Evolutionary conservation across 2,329 filamentous ascomycete genomes (phyloP), one percentile per base, ranked within the genome.

Genomic region (Scopulariopsis brevicaulis): DNA sequence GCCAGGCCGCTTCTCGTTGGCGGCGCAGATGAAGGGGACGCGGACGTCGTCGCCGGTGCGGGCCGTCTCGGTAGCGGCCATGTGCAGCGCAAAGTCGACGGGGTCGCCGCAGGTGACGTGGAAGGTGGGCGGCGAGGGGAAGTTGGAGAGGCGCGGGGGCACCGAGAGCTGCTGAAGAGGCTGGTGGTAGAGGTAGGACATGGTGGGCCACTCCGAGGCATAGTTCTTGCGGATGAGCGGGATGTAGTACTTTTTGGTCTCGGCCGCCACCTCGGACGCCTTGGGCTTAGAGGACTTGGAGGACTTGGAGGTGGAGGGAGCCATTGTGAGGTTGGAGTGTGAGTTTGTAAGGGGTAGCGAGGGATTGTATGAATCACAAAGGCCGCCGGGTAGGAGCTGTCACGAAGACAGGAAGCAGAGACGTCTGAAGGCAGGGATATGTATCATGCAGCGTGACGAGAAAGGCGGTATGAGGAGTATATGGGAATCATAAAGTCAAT

Each of bases 1-100:
- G 11, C 88, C 88, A 0, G 87, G 79, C 43, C 86, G 78, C 66
- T 86, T 87, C 68, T 91, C 87, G 70, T 91, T 89, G 54, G 88
- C 88, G 58, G 84, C 81, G 63, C 86, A 89, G 61, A 90, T 81
- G 59, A 89, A 84, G 0, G 85, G 83, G 58, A 89, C 78, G 2
- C 73, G 69, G 43, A 73, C 65, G 11, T 65, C 67, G 57, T 71
- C 63, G 53, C 68, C 71, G 12, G 65, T 64, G 54, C 71, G 69
- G 32, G 69, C 73, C n/a, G 53, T 43, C 54, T 78, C 76, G 51
- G 66, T 63, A 25, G 62, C 62, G 14, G 69, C 68, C 78, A 84
- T 87, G 59, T 79, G 74, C 37, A 88, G 71, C 24, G 85, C 82
- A 48, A 77, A 74, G 67, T 81, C 77, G 34, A 84, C 80, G 1